phyloP scores from a whole-genome alignment of 208 protist species.

The Acanthamoeba culbertsoni region DNA sequence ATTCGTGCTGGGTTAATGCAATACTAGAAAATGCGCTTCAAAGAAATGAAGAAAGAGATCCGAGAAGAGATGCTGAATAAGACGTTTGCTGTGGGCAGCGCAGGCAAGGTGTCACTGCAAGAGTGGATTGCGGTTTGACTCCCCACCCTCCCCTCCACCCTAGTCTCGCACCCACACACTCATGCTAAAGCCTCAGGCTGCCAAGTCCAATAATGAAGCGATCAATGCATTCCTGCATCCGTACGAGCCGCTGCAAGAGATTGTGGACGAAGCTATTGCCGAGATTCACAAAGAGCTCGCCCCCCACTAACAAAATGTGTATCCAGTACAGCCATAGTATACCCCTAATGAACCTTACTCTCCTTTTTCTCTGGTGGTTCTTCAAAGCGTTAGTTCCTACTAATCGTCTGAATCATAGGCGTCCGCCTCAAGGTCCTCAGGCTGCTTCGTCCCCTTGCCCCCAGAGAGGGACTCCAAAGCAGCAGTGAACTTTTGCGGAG shows the following conservation, averaged over 20 bases:
- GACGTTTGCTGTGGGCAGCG: neutral
- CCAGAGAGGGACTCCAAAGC: neutral
- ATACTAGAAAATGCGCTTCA: neutral
- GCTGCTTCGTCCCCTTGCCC: neutral
- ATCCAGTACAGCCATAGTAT: no score
- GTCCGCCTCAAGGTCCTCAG: neutral
- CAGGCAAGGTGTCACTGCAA: neutral
- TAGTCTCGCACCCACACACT: no score
- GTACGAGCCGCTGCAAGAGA: conserved; percentile 40
- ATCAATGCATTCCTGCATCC: conserved; percentile 5
- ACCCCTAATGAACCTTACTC: no score
- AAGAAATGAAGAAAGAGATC: conserved; percentile 27
- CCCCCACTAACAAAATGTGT: no score
- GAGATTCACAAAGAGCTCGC: conserved; percentile 8
- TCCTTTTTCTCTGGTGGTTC: no score
- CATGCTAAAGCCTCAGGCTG: no score
- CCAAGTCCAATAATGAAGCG: conserved; percentile 44
- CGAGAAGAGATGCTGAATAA: conserved; percentile 42
- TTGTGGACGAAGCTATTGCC: conserved; percentile 20
- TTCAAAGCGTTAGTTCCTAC: no score
- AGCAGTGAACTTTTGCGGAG: neutral
- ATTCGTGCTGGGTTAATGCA: neutral
- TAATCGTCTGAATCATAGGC: neutral
- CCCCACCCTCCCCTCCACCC: neutral
- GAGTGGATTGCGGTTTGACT: neutral